Percentiles rank a stretch among this genome's conserved stretches.
Evolutionary conservation across 441 rosid genomes (phyloP).

Genomic region (Arabidopsis hybrid): DNA sequence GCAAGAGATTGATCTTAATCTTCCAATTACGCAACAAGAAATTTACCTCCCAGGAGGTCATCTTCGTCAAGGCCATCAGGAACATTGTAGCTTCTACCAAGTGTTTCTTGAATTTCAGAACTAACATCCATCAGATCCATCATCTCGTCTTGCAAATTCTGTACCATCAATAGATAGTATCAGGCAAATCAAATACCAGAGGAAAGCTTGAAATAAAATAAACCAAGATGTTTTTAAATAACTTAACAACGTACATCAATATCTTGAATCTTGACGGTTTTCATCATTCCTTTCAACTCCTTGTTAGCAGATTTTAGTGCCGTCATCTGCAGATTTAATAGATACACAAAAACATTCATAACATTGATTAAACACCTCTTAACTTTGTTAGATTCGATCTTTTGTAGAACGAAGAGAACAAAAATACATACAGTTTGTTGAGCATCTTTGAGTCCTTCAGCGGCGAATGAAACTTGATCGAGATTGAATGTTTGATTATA

Average conservation of each 20-base stretch:
- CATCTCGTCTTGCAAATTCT: slow-evolving; percentile 99
- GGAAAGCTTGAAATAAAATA: slow-evolving; percentile 6
- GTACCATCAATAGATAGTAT: slow-evolving; percentile 36
- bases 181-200: slow-evolving; percentile 15
- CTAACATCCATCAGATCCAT: slow-evolving; percentile 98
- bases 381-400: not conserved
- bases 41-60: slow-evolving; percentile 96
- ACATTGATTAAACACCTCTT: not conserved
- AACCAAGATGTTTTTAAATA: not conserved
- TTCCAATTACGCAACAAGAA: not conserved
- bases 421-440: slow-evolving; percentile 82
- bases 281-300: slow-evolving; percentile 96
- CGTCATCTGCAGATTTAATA: slow-evolving; percentile 65
- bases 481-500: slow-evolving; percentile 95
- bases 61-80: slow-evolving; percentile 99
- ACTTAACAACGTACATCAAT: slow-evolving; percentile 66
- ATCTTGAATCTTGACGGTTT: slow-evolving; percentile 92
- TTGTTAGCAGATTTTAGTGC: slow-evolving; percentile 87
- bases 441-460: slow-evolving; percentile 98
- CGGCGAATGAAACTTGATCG: slow-evolving; percentile 96
- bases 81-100: slow-evolving; percentile 90
- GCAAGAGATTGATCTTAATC: not conserved
- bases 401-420: not conserved
- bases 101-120: slow-evolving; percentile 91
- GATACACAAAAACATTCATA: not conserved